Conservation (phyloP, 176 grass and related monocot genomes). For the Chrysopogon serrulatus region DNA sequence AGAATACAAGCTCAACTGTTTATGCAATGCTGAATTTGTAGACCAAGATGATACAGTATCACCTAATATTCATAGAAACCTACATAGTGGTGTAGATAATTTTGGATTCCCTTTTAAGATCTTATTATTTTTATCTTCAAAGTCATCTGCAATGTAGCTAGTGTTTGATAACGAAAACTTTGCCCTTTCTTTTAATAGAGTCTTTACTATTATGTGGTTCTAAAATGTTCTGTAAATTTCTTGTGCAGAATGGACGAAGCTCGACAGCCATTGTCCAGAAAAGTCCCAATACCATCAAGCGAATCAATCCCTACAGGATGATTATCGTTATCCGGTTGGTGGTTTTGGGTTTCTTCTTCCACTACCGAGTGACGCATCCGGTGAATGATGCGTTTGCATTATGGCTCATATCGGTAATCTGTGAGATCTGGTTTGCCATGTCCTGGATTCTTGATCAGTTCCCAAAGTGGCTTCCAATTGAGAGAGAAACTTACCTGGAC, state of each 20-base stretch:
- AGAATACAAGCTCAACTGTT: neutral
- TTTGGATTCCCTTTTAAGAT: neutral
- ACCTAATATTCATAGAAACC: neutral
- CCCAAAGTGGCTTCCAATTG: slow-evolving; percentile 92
- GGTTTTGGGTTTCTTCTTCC: slow-evolving; percentile 93
- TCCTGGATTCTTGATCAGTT: slow-evolving; percentile 99
- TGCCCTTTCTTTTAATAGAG: neutral
- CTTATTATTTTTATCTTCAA: neutral
- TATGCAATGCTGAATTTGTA: neutral
- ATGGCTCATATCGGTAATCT: slow-evolving; percentile 96
- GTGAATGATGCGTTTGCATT: slow-evolving; percentile 78
- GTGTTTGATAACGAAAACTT: neutral
- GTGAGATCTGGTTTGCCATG: slow-evolving; percentile 93
- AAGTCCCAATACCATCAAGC: slow-evolving; percentile 79
- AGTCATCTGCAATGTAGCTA: neutral
- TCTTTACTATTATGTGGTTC: neutral
- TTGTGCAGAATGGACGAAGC: slow-evolving; percentile 88
- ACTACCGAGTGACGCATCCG: slow-evolving; percentile 81
- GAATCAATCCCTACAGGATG: slow-evolving; percentile 91
- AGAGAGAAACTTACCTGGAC: slow-evolving; percentile 94
- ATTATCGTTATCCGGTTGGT: slow-evolving; percentile 91
- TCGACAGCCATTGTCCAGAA: slow-evolving; percentile 82
- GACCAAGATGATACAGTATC: neutral
- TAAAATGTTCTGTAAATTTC: slow-evolving; percentile 22
- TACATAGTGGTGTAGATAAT: neutral